These are phyloP conservation scores for Scedosporium apiospermum DNA, from an alignment of 2,329 filamentous ascomycete genomes.

Conservation along the genomic window DNA sequence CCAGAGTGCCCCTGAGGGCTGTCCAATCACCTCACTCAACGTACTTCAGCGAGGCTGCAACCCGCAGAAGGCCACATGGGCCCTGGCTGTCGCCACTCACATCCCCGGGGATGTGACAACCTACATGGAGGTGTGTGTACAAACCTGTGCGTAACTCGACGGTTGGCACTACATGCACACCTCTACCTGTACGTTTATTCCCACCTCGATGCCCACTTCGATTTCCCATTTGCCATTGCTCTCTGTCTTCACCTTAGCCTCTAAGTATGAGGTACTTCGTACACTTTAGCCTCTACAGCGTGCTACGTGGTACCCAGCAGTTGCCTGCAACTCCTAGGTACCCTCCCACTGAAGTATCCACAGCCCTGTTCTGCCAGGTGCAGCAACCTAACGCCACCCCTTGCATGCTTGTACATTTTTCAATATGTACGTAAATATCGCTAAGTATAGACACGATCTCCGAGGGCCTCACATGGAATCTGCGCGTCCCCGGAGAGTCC, in stretches of 20 bases:
- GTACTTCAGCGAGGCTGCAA: neutral
- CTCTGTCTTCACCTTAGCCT: neutral
- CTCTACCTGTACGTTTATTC: no score
- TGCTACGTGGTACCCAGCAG: no score
- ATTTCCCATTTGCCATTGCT: neutral
- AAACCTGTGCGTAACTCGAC: neutral
- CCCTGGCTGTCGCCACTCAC: neutral
- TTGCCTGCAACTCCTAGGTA: no score
- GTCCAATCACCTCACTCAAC: neutral
- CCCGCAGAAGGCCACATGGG: neutral
- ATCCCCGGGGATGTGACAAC: neutral
- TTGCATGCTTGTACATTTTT: neutral
- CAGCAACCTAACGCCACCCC: neutral
- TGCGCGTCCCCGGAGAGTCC: neutral
- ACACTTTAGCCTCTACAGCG: no score
- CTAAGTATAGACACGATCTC: neutral
- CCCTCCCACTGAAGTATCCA: neutral
- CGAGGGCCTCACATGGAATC: neutral
- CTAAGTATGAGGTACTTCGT: neutral
- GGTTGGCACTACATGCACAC: neutral
- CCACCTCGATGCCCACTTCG: neutral
- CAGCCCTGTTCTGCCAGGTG: neutral
- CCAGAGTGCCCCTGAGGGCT: neutral
- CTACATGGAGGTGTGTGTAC: neutral
- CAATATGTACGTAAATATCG: neutral